Conservation (phyloP, 2,329 filamentous ascomycete genomes). For the Stagonosporopsis chrysanthemi region DNA sequence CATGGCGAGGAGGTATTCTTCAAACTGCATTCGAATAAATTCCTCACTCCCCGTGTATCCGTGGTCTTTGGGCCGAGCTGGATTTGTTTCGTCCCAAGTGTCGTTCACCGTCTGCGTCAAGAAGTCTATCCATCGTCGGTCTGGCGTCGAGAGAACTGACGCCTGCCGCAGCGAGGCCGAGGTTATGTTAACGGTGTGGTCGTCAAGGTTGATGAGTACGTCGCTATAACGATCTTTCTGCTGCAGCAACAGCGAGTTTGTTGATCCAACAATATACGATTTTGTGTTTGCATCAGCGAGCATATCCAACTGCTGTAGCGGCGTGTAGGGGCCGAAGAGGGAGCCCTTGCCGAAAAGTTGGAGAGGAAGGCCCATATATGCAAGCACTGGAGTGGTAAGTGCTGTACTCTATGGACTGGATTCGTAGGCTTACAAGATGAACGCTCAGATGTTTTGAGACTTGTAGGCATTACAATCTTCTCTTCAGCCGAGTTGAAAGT, state of each 20-base stretch:
- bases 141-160: slow-evolving; percentile 80
- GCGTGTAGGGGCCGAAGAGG: slow-evolving; percentile 95
- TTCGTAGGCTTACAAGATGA: slow-evolving; percentile 66
- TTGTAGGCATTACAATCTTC: slow-evolving; percentile 77
- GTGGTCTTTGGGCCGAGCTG: slow-evolving; percentile 88
- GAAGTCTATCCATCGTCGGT: slow-evolving; percentile 95
- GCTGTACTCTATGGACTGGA: not conserved
- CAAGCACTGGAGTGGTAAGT: slow-evolving; percentile 65
- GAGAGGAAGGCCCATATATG: slow-evolving; percentile 92
- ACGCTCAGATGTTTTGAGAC: slow-evolving; percentile 88
- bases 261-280: slow-evolving; percentile 96
- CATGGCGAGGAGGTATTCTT: slow-evolving; percentile 91
- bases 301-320: slow-evolving; percentile 92
- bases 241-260: slow-evolving; percentile 90
- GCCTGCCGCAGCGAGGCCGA: slow-evolving; percentile 79
- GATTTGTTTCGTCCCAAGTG: slow-evolving; percentile 93
- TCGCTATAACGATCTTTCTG: slow-evolving; percentile 97
- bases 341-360: slow-evolving; percentile 97
- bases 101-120: slow-evolving; percentile 92
- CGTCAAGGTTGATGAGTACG: slow-evolving; percentile 94
- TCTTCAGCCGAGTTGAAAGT: slow-evolving; percentile 84
- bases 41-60: slow-evolving; percentile 96
- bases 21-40: slow-evolving; percentile 95
- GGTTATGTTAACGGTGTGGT: slow-evolving; percentile 82
- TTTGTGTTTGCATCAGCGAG: slow-evolving; percentile 93